phyloP scores from a whole-genome alignment of 1,284 basidiomycete genomes.

The Cutaneotrichosporon daszewskae region DNA sequence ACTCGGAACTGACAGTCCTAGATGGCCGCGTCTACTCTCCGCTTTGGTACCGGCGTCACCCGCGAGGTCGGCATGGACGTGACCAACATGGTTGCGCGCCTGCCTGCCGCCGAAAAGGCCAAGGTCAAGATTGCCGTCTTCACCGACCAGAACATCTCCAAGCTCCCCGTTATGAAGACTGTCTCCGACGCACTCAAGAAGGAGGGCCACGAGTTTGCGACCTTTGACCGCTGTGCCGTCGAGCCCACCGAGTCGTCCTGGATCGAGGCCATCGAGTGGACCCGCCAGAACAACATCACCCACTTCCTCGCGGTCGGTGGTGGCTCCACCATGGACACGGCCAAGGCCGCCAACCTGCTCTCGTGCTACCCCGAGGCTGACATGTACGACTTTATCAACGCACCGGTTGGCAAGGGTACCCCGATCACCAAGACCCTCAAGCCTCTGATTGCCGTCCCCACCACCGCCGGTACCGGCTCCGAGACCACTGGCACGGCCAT shows the following conservation, averaged over 20 bases:
- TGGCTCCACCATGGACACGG: constrained; percentile 92
- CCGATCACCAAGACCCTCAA: constrained; percentile 70
- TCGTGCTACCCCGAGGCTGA: constrained; percentile 77
- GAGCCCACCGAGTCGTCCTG: constrained; percentile 79
- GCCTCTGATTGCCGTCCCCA: constrained; percentile 89
- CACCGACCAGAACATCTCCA: constrained; percentile 79
- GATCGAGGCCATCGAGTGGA: constrained; percentile 75
- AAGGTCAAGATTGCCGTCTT: constrained; percentile 76
- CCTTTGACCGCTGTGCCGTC: constrained; percentile 76
- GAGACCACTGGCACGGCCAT: constrained; percentile 98
- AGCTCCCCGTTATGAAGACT: constrained; percentile 73
- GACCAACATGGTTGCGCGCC: constrained; percentile 30
- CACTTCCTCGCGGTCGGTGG: constrained; percentile 95
- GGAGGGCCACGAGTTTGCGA: constrained; percentile 58
- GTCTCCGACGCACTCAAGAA: constrained; percentile 45
- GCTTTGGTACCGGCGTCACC: constrained; percentile 84
- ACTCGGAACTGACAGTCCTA: constrained; percentile 36
- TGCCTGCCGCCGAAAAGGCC: constrained; percentile 25
- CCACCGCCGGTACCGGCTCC: constrained; percentile 91
- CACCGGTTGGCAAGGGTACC: constrained; percentile 86
- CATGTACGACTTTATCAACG: constrained; percentile 93
- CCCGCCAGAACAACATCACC: constrained; percentile 76
- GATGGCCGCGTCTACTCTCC: constrained; percentile 84
- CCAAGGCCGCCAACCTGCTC: constrained; percentile 87
- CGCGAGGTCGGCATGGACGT: constrained; percentile 66